Conservation (phyloP, 495 filamentous ascomycete genomes). For the Cladorrhinum samala region DNA sequence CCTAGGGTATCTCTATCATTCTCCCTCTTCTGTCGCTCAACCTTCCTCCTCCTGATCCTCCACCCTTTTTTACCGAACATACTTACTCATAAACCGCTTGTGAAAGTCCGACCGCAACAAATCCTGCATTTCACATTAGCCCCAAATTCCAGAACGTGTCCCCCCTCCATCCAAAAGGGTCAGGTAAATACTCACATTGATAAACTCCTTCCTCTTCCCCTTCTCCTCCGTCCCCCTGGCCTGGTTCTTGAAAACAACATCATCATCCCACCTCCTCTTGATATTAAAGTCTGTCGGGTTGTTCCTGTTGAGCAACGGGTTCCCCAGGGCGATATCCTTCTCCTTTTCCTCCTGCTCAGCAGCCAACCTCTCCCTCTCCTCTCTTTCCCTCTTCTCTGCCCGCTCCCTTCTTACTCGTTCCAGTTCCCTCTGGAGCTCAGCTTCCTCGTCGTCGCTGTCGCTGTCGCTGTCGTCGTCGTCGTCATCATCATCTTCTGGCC, state of each 20-base stretch:
- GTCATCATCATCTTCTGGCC: slow-evolving; percentile 49
- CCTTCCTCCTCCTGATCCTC: background rate
- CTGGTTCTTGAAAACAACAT: slow-evolving; percentile 99
- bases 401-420: slow-evolving; percentile 92
- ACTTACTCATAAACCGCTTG: slow-evolving; percentile 89
- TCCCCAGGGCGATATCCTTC: slow-evolving; percentile 83
- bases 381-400: slow-evolving; percentile 75
- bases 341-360: slow-evolving; percentile 78
- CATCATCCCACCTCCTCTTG: slow-evolving; percentile 91
- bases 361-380: slow-evolving; percentile 71
- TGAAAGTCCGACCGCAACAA: slow-evolving; percentile 93
- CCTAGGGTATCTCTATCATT: no score
- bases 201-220: slow-evolving; percentile 86
- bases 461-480: slow-evolving; percentile 40
- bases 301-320: slow-evolving; percentile 74
- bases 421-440: slow-evolving; percentile 82
- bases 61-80: slow-evolving; percentile 41
- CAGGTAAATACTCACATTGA: no score
- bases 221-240: slow-evolving; percentile 90
- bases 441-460: slow-evolving; percentile 80
- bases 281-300: slow-evolving; percentile 55
- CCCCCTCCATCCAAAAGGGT: slow-evolving; percentile 2
- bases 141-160: background rate
- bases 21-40: no score
- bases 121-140: no score